Conservation (phyloP, 2,329 filamentous ascomycete genomes). For the Cercospora sp. region DNA sequence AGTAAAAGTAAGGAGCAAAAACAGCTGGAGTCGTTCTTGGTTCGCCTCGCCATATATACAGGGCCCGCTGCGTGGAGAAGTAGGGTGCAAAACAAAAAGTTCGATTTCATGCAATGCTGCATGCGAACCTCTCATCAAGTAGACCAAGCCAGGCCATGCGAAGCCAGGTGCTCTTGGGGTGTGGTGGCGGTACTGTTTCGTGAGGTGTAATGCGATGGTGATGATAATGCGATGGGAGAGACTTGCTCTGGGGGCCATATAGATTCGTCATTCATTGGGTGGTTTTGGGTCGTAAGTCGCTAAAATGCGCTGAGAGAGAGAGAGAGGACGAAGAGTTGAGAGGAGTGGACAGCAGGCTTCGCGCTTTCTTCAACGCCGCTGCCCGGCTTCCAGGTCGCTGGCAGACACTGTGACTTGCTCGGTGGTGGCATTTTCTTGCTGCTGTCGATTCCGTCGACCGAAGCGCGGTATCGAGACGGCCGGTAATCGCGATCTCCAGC, state of each 20-base stretch:
- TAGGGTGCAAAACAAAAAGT: neutral
- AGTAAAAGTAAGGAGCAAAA: neutral
- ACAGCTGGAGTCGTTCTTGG: neutral
- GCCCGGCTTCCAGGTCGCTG: slow-evolving; percentile 35
- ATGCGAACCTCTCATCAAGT: too few species aligned
- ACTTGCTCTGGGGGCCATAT: neutral
- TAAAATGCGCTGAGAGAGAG: neutral
- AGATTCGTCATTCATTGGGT: neutral
- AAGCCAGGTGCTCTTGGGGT: too few species aligned
- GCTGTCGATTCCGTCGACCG: slow-evolving; percentile 27
- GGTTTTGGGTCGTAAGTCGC: neutral
- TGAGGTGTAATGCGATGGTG: neutral
- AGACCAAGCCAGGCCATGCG: too few species aligned
- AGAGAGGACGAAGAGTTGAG: neutral
- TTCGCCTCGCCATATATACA: slow-evolving; percentile 7
- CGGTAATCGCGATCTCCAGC: slow-evolving; percentile 31
- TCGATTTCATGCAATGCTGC: too few species aligned
- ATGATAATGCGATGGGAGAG: neutral
- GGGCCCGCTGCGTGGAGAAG: neutral
- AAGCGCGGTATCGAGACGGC: slow-evolving; percentile 30
- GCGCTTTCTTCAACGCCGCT: slow-evolving; percentile 18
- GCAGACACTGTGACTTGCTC: slow-evolving; percentile 29
- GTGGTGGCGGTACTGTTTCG: neutral
- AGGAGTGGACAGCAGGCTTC: neutral
- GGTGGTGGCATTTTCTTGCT: slow-evolving; percentile 22